Evolutionary conservation across 176 grass and related monocot species (phyloP).

Genomic region (Chloris gayana): DNA sequence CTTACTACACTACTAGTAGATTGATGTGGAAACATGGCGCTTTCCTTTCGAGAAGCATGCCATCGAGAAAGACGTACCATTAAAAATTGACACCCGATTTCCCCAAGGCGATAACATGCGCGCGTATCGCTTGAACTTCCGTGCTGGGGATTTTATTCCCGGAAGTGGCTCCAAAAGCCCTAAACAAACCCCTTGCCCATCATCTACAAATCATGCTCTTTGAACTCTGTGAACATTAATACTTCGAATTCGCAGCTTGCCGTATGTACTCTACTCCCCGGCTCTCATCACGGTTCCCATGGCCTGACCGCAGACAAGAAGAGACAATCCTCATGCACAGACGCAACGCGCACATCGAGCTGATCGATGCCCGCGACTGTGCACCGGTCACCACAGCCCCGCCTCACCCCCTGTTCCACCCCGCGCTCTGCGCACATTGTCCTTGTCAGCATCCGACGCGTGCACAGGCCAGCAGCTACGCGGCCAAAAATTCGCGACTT

Average conservation of each 20-base stretch:
- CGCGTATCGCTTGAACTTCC: neutral
- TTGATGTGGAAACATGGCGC: neutral
- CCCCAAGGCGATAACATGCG: neutral
- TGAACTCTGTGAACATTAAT: neutral
- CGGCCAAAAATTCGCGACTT: neutral
- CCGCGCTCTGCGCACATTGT: neutral
- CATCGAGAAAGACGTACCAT: neutral
- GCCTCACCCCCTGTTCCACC: neutral
- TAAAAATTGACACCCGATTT: neutral
- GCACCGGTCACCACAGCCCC: neutral
- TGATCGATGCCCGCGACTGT: neutral
- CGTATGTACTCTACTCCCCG: neutral
- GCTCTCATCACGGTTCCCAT: neutral
- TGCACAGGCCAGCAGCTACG: neutral
- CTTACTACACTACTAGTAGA: neutral
- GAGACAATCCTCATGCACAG: neutral
- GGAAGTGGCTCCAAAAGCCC: neutral
- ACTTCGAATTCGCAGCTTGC: neutral
- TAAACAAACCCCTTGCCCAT: constrained; percentile 2
- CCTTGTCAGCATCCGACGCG: constrained; percentile 3
- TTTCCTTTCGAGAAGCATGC: constrained; percentile 1
- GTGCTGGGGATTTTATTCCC: constrained; percentile 14
- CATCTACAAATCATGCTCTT: neutral
- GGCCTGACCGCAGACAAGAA: neutral
- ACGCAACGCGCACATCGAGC: neutral